These are phyloP conservation scores for Coccomyxa subellipsoidea DNA, from an alignment of 163 green algal genomes.

Conservation along the genomic window DNA sequence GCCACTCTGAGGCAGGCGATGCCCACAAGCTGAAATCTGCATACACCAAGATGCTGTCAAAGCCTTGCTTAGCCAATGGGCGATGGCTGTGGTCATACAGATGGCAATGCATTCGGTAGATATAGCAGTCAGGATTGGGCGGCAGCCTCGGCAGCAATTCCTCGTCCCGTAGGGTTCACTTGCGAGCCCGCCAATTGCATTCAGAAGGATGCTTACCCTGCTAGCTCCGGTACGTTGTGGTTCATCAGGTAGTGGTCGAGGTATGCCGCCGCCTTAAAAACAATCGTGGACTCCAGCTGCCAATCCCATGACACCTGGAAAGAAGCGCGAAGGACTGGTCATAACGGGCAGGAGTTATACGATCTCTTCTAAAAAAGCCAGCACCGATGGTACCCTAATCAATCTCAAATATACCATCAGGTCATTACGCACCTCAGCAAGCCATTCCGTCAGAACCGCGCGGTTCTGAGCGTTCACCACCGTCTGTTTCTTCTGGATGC, in stretches of 20 bases:
- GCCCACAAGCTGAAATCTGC: slow-evolving; percentile 59
- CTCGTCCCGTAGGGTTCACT: not conserved
- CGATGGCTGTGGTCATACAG: not conserved
- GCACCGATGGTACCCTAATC: not conserved
- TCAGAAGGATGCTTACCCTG: slow-evolving; percentile 6
- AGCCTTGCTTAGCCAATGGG: not conserved
- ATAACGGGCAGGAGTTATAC: slow-evolving; percentile 1
- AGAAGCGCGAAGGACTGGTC: not conserved
- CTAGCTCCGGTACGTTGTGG: slow-evolving; percentile 24
- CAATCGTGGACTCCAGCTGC: slow-evolving; percentile 46
- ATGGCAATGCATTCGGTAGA: not conserved
- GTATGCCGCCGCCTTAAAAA: slow-evolving; percentile 54
- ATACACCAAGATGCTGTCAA: not conserved
- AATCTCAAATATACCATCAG: not conserved
- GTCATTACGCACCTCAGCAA: slow-evolving; percentile 45
- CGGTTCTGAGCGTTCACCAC: slow-evolving; percentile 44
- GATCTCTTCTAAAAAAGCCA: not conserved
- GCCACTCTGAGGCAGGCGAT: slow-evolving; percentile 53
- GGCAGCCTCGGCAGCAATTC: not conserved
- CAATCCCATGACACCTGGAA: slow-evolving; percentile 57
- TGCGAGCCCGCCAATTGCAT: not conserved
- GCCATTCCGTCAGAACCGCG: slow-evolving; percentile 51
- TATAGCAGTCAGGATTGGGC: not conserved
- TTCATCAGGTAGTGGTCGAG: slow-evolving; percentile 50
- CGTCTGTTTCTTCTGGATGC: slow-evolving; percentile 30